Conservation (phyloP, 345 rosid species). For the Aquilaria malaccensis region DNA sequence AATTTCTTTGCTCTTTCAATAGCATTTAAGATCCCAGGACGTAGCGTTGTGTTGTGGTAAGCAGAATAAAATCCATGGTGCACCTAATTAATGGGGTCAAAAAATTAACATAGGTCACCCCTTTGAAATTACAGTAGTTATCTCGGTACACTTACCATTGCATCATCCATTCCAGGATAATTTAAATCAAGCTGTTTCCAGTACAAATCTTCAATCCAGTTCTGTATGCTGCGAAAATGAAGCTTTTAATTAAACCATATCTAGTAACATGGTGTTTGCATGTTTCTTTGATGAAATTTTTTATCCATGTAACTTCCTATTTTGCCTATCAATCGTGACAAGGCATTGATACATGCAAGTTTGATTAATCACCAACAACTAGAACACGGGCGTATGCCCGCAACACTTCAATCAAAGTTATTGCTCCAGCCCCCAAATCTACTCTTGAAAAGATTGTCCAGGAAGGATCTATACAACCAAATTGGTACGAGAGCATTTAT, state of each 20-base stretch:
- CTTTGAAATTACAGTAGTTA: neutral
- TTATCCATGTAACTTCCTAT: neutral
- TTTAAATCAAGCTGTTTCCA: slow-evolving; percentile 94
- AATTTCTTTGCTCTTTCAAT: slow-evolving; percentile 43
- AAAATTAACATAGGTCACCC: neutral
- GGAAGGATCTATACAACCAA: slow-evolving; percentile 5
- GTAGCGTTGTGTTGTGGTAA: slow-evolving; percentile 85
- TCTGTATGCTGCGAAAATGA: slow-evolving; percentile 61
- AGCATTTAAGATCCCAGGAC: slow-evolving; percentile 68
- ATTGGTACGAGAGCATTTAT: neutral
- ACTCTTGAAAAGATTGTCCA: neutral
- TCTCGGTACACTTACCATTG: slow-evolving; percentile 51
- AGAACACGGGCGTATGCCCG: too few species aligned
- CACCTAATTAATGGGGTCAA: slow-evolving; percentile 37
- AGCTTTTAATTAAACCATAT: neutral
- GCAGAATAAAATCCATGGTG: slow-evolving; percentile 93
- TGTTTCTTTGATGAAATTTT: neutral
- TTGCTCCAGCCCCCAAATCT: neutral
- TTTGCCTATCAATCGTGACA: neutral
- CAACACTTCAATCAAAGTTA: neutral
- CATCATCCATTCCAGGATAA: slow-evolving; percentile 93
- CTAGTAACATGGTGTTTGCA: too few species aligned
- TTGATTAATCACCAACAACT: neutral
- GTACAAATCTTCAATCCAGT: slow-evolving; percentile 84
- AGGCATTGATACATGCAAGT: neutral